These are phyloP conservation scores for Yamadazyma songkhlaensis DNA, from an alignment of 1,139 yeast species.

Conservation along the genomic window DNA sequence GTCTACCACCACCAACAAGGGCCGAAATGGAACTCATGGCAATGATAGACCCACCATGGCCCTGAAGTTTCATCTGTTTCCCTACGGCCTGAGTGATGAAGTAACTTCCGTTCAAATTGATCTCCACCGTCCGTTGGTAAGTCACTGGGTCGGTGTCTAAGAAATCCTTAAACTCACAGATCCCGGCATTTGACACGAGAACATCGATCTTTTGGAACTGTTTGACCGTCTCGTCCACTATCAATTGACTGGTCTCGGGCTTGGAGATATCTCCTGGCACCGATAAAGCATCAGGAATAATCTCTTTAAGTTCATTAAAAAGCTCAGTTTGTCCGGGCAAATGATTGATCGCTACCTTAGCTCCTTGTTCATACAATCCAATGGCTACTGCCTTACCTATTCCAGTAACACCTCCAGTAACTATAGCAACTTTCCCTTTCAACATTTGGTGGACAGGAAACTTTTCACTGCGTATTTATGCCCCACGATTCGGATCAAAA, in stretches of 20 bases:
- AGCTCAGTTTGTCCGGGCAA: slow-evolving; percentile 21
- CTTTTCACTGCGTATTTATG: neutral
- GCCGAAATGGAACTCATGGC: slow-evolving; percentile 41
- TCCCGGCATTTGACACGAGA: slow-evolving; percentile 47
- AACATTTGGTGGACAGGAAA: slow-evolving; percentile 6
- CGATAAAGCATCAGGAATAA: slow-evolving; percentile 21
- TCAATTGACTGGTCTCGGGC: slow-evolving; percentile 30
- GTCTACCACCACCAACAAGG: slow-evolving; percentile 35
- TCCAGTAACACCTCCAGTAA: slow-evolving; percentile 30
- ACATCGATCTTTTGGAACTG: slow-evolving; percentile 38
- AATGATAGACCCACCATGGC: slow-evolving; percentile 46
- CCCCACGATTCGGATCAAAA: slow-evolving; percentile 1
- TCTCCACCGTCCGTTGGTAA: slow-evolving; percentile 25
- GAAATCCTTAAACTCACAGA: slow-evolving; percentile 19
- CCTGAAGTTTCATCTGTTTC: slow-evolving; percentile 40
- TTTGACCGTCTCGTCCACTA: slow-evolving; percentile 32
- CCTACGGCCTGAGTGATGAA: slow-evolving; percentile 47
- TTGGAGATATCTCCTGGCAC: slow-evolving; percentile 41
- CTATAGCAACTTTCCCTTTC: slow-evolving; percentile 19
- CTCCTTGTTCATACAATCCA: slow-evolving; percentile 21
- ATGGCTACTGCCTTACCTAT: slow-evolving; percentile 23
- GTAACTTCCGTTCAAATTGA: slow-evolving; percentile 44
- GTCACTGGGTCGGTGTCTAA: slow-evolving; percentile 30
- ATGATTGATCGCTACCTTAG: slow-evolving; percentile 20
- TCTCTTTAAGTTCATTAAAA: slow-evolving; percentile 15